Percentiles rank a stretch among this genome's conserved stretches.
Conservation (phyloP, 164 flowering plant species). For the Aristolochia contorta region DNA sequence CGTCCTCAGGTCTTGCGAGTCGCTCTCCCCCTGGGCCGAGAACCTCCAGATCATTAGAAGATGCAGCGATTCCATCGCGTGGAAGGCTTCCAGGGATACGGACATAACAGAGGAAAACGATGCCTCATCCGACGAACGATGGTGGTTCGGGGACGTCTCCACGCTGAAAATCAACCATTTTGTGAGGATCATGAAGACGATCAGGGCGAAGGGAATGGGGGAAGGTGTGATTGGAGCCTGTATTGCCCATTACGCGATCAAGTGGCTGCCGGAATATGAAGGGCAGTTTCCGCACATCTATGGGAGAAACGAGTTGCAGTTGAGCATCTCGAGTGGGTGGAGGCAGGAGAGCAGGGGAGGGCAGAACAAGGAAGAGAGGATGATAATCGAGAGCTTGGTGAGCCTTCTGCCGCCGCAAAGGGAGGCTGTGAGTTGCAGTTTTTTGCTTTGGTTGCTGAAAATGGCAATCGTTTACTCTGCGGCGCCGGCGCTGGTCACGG, state of each 20-base stretch:
- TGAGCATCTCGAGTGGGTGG: conserved; percentile 36
- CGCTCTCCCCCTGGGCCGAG: conserved; percentile 87
- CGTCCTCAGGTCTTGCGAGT: conserved; percentile 61
- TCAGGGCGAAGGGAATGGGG: conserved; percentile 43
- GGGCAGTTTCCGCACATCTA: conserved; percentile 14
- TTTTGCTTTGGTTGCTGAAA: conserved; percentile 58
- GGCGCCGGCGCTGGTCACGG: conserved; percentile 58
- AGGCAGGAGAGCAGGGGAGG: conserved; percentile 24
- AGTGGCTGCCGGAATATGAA: conserved; percentile 51
- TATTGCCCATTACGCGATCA: conserved; percentile 53
- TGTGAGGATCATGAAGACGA: conserved; percentile 44
- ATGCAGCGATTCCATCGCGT: conserved; percentile 72
- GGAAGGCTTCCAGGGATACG: conserved; percentile 35
- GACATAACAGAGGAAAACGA: background rate
- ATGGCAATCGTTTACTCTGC: conserved; percentile 50
- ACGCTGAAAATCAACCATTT: conserved; percentile 63
- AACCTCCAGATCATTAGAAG: conserved; percentile 74
- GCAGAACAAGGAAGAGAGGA: conserved; percentile 43
- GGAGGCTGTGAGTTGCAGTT: conserved; percentile 62
- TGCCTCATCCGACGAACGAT: conserved; percentile 16
- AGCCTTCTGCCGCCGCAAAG: conserved; percentile 59
- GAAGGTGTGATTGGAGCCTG: conserved; percentile 51
- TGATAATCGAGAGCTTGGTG: conserved; percentile 64
- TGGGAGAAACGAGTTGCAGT: conserved; percentile 35
- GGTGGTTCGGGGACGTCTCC: conserved; percentile 58